Percentiles rank a stretch among this genome's conserved stretches.
Conservation (phyloP, 176 grass and related monocot genomes). For the Musa acuminata region DNA sequence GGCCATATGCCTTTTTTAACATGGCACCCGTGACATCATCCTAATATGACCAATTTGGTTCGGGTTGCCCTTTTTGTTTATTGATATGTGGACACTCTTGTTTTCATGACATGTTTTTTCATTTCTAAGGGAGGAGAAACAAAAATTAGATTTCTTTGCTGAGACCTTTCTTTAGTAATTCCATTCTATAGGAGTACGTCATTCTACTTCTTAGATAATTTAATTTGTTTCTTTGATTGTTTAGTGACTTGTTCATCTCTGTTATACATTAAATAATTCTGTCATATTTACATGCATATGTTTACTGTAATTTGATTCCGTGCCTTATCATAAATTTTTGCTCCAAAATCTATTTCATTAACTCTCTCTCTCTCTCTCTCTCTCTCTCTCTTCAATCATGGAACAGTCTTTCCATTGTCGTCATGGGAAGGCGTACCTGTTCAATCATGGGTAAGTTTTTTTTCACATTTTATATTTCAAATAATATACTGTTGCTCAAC, state of each 20-base stretch:
- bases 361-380: not conserved
- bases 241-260: not conserved
- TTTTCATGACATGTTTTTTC: too few species aligned
- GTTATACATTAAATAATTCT: not conserved
- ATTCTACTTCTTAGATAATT: not conserved
- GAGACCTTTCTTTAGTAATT: not conserved
- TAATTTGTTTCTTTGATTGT: not conserved
- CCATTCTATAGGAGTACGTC: not conserved
- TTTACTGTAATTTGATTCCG: not conserved
- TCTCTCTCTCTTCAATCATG: not conserved
- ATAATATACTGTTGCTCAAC: not conserved
- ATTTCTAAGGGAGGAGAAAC: too few species aligned
- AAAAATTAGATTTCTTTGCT: too few species aligned
- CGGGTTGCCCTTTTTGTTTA: too few species aligned
- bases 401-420: slow-evolving; percentile 15
- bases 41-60: not conserved
- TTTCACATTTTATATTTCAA: not conserved
- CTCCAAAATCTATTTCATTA: not conserved
- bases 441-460: slow-evolving; percentile 16
- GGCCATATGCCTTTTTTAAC: not conserved
- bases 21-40: too few species aligned
- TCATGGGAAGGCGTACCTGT: slow-evolving; percentile 21
- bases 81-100: too few species aligned
- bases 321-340: not conserved
- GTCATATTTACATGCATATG: not conserved